Evolutionary conservation across 768 basidiomycete species (phyloP).

Genomic region (Psilocybe cyanescens): DNA sequence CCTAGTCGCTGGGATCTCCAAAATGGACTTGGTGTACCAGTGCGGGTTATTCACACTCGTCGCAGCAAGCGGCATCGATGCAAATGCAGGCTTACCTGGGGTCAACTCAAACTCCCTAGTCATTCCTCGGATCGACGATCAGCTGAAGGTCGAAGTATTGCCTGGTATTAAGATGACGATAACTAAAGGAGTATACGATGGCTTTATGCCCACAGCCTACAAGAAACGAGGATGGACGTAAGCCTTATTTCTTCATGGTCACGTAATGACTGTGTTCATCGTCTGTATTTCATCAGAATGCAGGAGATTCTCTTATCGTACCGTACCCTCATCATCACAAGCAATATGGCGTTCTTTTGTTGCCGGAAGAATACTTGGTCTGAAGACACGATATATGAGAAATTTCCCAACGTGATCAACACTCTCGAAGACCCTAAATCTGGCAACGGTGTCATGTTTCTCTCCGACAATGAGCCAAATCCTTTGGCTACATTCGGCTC

Average conservation of each 20-base stretch:
- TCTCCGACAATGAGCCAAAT: background rate
- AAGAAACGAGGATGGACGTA: background rate
- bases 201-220: background rate
- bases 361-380: constrained; percentile 1
- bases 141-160: background rate
- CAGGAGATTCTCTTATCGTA: constrained; percentile 2
- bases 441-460: background rate
- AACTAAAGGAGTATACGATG: background rate
- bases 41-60: constrained; percentile 1
- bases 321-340: background rate
- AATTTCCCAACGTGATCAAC: background rate
- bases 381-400: constrained; percentile 5
- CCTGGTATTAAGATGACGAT: constrained; percentile 1
- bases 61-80: background rate
- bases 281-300: background rate
- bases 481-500: background rate
- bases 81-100: constrained; percentile 1
- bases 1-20: background rate
- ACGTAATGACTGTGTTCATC: background rate
- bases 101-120: background rate
- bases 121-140: background rate
- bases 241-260: background rate
- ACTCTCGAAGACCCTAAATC: background rate
- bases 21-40: constrained; percentile 12
- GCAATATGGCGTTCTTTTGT: background rate